phyloP scores from a whole-genome alignment of 2,329 filamentous ascomycete genomes.

The Pseudopithomyces chartarum region DNA sequence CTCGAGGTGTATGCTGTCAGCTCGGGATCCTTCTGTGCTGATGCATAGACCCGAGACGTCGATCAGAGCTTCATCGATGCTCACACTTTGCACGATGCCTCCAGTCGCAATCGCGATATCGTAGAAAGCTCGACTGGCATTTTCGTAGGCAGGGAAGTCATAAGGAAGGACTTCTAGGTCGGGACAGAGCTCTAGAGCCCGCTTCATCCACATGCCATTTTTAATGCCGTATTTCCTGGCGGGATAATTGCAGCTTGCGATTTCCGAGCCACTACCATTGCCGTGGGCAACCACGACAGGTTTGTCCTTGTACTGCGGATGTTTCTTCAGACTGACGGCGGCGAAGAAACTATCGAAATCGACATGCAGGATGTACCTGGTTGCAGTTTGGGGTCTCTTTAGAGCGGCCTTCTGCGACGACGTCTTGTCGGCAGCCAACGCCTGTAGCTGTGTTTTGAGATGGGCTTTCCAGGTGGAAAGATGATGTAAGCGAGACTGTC shows the following conservation, averaged over 20 bases:
- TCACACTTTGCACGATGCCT: constrained; percentile 91
- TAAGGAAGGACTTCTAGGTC: constrained; percentile 90
- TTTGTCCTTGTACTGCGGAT: constrained; percentile 75
- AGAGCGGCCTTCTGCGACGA: constrained; percentile 56
- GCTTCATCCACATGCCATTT: constrained; percentile 99
- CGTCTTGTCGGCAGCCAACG: constrained; percentile 72
- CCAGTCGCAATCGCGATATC: constrained; percentile 78
- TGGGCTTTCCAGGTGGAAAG: constrained; percentile 96
- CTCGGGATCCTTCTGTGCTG: constrained; percentile 66
- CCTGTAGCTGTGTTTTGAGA: constrained; percentile 86
- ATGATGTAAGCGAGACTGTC: constrained; percentile 92
- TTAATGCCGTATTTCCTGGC: constrained; percentile 86
- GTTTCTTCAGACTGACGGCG: constrained; percentile 81
- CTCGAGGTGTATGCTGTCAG: constrained; percentile 75
- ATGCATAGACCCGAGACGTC: constrained; percentile 78
- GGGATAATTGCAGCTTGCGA: constrained; percentile 96
- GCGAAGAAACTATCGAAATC: constrained; percentile 99
- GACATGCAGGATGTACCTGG: constrained; percentile 89
- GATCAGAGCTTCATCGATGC: constrained; percentile 91
- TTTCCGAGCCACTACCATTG: constrained; percentile 83
- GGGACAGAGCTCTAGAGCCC: constrained; percentile 80
- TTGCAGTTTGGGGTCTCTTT: constrained; percentile 64
- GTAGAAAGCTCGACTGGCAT: constrained; percentile 87
- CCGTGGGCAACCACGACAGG: constrained; percentile 91
- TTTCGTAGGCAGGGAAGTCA: constrained; percentile 93